Conservation (phyloP, 805 yeast species). For the Sugiyamaella floridensis region DNA sequence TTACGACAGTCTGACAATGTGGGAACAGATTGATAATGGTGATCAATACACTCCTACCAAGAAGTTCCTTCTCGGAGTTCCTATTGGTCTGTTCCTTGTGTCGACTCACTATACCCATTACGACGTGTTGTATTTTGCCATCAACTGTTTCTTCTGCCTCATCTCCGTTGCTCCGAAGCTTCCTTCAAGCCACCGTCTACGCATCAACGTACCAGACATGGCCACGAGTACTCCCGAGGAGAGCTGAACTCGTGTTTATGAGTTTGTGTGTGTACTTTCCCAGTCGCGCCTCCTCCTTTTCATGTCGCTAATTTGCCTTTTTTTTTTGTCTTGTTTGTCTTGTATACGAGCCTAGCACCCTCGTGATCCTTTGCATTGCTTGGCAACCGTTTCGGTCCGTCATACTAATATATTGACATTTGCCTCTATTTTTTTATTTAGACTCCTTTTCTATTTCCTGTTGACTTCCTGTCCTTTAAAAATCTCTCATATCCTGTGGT, state of each 20-base stretch:
- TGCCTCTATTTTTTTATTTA: not conserved
- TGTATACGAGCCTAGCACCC: not conserved
- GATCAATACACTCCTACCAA: slow-evolving; percentile 96
- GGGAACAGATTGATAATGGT: slow-evolving; percentile 97
- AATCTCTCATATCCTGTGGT: too few species aligned
- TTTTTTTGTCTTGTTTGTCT: not conserved
- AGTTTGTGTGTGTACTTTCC: too few species aligned
- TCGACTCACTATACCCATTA: slow-evolving; percentile 88
- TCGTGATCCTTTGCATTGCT: not conserved
- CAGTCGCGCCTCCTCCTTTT: too few species aligned
- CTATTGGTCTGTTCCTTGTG: slow-evolving; percentile 75
- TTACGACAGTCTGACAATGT: slow-evolving; percentile 91
- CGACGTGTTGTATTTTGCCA: slow-evolving; percentile 67
- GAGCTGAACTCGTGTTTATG: not conserved
- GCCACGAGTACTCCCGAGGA: slow-evolving; percentile 3
- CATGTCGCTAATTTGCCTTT: not conserved
- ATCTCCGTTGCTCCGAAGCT: slow-evolving; percentile 88
- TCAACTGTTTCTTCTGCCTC: slow-evolving; percentile 75
- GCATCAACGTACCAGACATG: slow-evolving; percentile 26
- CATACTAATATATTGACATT: not conserved
- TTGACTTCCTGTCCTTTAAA: too few species aligned
- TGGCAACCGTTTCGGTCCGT: not conserved
- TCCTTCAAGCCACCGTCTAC: slow-evolving; percentile 42
- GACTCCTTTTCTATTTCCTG: not conserved
- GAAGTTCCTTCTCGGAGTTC: slow-evolving; percentile 88